Conservation (phyloP, 805 yeast species). For the Priceomyces fermenticarens region DNA sequence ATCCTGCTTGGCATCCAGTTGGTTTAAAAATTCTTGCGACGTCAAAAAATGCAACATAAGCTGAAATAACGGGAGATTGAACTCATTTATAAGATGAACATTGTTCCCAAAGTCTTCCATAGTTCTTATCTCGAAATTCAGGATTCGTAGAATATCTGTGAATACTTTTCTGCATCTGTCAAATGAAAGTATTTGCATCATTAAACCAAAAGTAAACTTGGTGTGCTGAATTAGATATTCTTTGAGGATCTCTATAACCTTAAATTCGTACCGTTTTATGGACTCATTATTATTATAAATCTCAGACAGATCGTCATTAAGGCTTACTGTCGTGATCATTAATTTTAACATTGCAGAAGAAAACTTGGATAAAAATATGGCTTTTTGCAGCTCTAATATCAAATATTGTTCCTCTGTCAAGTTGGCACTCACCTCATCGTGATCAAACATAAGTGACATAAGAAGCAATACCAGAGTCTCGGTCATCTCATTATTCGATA, state of each 20-base stretch:
- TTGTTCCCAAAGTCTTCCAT: constrained; percentile 15
- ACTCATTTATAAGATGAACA: constrained; percentile 24
- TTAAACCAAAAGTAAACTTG: constrained; percentile 18
- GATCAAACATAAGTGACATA: constrained; percentile 10
- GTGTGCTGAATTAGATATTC: constrained; percentile 15
- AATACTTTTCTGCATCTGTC: constrained; percentile 17
- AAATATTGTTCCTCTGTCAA: neutral
- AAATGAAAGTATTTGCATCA: constrained; percentile 13
- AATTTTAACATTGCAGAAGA: too few relatives aligned
- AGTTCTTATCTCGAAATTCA: constrained; percentile 1
- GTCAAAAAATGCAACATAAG: constrained; percentile 21
- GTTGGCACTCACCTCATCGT: neutral
- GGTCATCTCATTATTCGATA: constrained; percentile 8
- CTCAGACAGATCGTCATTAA: too few relatives aligned
- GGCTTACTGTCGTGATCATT: too few relatives aligned
- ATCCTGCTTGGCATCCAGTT: constrained; percentile 8
- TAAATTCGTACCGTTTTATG: neutral
- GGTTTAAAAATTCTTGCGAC: constrained; percentile 10
- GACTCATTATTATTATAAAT: too few relatives aligned
- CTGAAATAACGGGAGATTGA: constrained; percentile 33
- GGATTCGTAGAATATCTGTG: constrained; percentile 11
- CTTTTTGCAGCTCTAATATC: neutral
- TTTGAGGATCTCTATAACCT: constrained; percentile 11
- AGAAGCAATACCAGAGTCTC: constrained; percentile 1
- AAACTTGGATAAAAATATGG: neutral